These are phyloP conservation scores for Malassezia obtusa DNA, from an alignment of 1,284 basidiomycete species.

Conservation along the genomic window DNA sequence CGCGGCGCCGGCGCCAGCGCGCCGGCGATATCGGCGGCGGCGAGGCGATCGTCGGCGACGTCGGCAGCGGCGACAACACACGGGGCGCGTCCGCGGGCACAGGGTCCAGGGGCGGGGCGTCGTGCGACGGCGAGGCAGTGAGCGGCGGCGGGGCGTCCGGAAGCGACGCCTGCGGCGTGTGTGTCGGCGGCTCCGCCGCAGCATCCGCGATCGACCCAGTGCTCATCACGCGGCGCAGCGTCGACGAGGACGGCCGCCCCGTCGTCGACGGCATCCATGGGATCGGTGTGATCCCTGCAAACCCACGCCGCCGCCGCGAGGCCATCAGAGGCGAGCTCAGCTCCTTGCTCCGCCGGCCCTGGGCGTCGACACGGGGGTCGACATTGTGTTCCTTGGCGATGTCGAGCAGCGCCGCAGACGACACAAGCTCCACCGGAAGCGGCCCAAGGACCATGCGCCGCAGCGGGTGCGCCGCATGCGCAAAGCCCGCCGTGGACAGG, in stretches of 20 bases:
- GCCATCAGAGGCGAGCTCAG: neutral
- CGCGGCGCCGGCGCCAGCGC: neutral
- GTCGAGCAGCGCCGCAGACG: constrained; percentile 3
- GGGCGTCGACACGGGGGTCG: neutral
- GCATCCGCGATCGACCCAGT: too few relatives aligned
- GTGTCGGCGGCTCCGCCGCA: too few relatives aligned
- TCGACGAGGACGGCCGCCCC: neutral
- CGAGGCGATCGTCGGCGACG: too few relatives aligned
- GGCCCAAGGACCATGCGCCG: constrained; percentile 12
- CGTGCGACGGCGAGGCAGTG: too few relatives aligned
- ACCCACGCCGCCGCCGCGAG: neutral
- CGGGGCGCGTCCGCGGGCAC: too few relatives aligned
- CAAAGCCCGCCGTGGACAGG: neutral
- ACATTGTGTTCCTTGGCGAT: neutral
- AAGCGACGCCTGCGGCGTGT: too few relatives aligned
- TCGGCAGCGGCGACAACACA: too few relatives aligned
- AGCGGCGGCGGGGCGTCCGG: too few relatives aligned
- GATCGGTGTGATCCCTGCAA: neutral
- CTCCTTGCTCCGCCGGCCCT: neutral
- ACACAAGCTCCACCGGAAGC: constrained; percentile 1
- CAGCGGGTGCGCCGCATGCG: constrained; percentile 8
- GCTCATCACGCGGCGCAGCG: neutral
- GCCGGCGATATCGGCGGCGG: neutral
- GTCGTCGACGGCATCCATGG: neutral
- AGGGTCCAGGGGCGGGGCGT: too few relatives aligned